Conservation (phyloP, 495 filamentous ascomycete species). For the Letharia columbiana region DNA sequence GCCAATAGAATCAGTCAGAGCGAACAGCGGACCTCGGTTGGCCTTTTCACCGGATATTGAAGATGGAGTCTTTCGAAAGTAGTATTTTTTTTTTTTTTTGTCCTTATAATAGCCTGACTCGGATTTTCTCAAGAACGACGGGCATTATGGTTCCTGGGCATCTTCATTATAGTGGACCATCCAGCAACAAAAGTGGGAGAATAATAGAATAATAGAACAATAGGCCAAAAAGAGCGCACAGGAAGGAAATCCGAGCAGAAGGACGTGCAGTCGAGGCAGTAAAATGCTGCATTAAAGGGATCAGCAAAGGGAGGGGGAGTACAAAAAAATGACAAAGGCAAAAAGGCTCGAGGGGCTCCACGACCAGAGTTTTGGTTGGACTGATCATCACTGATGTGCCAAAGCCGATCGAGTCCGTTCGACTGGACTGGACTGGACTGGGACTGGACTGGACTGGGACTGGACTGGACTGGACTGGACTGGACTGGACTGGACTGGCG, state of each 20-base stretch:
- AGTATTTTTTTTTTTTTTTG: neutral
- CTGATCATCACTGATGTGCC: neutral
- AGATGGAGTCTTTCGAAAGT: neutral
- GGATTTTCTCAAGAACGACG: neutral
- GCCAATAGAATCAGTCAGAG: slow-evolving; percentile 10
- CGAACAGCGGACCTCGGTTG: slow-evolving; percentile 5
- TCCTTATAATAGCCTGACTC: neutral
- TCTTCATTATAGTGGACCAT: neutral
- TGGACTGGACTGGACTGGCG: too few species aligned
- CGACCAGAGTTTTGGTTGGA: neutral
- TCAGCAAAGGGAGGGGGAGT: neutral
- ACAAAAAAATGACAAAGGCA: neutral
- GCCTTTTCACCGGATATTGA: neutral
- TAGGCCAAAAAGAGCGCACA: neutral
- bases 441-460: too few species aligned
- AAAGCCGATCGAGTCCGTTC: neutral
- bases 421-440: too few species aligned
- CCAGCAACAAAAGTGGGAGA: neutral
- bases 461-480: too few species aligned
- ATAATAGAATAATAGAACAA: neutral
- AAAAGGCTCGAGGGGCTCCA: neutral
- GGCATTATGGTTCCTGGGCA: neutral
- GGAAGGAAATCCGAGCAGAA: neutral
- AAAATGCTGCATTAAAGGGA: neutral
- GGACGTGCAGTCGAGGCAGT: neutral